phyloP scores from a whole-genome alignment of 345 rosid species.

The Corymbia maculata region DNA sequence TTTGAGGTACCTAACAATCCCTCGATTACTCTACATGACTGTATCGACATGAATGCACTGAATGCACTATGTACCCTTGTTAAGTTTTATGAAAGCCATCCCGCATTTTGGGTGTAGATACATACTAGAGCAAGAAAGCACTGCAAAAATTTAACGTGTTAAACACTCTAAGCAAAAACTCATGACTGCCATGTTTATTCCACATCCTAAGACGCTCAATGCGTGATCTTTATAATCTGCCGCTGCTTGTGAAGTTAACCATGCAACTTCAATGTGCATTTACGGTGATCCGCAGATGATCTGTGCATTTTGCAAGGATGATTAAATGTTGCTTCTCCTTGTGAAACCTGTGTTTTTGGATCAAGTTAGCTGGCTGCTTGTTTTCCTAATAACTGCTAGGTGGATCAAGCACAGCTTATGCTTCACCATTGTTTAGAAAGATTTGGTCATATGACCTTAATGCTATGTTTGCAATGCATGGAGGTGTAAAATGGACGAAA shows the following conservation, averaged over 20 bases:
- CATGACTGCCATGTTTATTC: not conserved
- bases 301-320: not conserved
- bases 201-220: not conserved
- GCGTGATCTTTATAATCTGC: not conserved
- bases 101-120: not conserved
- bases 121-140: not conserved
- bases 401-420: not conserved
- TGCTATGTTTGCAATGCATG: not conserved
- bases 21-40: not conserved
- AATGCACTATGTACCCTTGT: not conserved
- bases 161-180: not conserved
- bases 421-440: not conserved
- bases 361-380: not conserved
- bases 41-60: not conserved
- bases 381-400: not conserved
- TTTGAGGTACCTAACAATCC: constrained; percentile 52
- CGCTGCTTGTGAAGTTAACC: not conserved
- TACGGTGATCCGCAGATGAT: not conserved
- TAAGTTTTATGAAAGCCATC: not conserved
- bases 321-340: not conserved
- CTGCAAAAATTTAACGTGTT: not conserved
- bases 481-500: not conserved
- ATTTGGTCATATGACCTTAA: not conserved
- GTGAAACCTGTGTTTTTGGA: not conserved
- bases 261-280: not conserved